Conservation (phyloP, 306 rosid genomes). For the Inga oerstediana region DNA sequence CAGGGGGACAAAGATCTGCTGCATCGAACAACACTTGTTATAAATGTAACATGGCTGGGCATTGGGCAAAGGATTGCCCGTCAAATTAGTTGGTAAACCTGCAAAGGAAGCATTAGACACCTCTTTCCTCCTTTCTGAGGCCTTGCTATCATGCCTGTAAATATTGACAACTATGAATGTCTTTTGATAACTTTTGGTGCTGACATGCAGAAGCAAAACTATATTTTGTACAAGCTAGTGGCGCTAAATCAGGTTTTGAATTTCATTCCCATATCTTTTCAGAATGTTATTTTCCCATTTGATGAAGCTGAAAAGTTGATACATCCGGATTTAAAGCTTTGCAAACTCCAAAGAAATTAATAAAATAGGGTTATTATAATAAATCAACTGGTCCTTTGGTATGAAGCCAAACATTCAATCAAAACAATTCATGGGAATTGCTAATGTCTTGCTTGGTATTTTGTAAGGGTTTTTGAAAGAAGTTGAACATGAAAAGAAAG, state of each 20-base stretch:
- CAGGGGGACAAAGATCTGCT: conserved; percentile 38
- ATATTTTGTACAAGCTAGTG: neutral
- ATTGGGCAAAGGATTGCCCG: conserved; percentile 57
- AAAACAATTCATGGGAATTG: neutral
- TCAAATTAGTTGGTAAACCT: neutral
- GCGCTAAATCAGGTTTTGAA: neutral
- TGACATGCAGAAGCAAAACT: neutral
- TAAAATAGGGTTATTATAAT: neutral
- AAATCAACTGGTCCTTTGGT: neutral
- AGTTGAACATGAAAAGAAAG: neutral
- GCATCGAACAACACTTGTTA: conserved; percentile 41
- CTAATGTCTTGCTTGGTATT: neutral
- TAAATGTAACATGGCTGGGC: conserved; percentile 57
- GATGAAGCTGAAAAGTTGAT: neutral
- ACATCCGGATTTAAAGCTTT: neutral
- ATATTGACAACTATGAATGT: neutral
- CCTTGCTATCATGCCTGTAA: neutral
- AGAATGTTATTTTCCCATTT: neutral
- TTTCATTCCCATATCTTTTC: neutral
- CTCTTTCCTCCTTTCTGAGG: neutral
- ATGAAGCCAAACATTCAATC: neutral
- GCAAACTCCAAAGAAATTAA: neutral
- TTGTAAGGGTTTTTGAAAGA: neutral
- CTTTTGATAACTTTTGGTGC: neutral
- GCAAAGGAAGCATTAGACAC: neutral